These are phyloP conservation scores for Scutellaria baicalensis DNA, from an alignment of 257 asterid species.

Conservation along the genomic window DNA sequence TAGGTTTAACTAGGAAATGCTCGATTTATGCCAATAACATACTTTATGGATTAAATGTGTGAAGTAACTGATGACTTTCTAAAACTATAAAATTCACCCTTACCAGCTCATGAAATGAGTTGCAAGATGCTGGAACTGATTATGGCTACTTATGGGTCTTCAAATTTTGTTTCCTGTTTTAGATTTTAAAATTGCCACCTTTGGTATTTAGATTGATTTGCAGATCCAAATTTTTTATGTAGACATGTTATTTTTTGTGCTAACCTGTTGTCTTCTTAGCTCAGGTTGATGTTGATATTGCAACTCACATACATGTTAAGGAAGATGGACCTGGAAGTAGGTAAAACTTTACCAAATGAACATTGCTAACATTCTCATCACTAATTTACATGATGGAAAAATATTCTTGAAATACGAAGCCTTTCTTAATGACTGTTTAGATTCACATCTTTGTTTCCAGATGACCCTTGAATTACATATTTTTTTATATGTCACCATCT, in stretches of 20 bases:
- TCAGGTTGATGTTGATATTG: constrained; percentile 71
- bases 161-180: background rate
- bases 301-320: constrained; percentile 84
- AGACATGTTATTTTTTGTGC: background rate
- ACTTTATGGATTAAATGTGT: background rate
- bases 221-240: background rate
- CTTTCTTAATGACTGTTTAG: background rate
- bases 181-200: background rate
- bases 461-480: background rate
- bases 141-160: background rate
- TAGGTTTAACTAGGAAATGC: background rate
- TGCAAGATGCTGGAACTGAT: background rate
- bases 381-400: background rate
- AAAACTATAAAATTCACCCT: background rate
- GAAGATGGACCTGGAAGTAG: constrained; percentile 86
- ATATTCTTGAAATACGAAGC: background rate
- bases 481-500: constrained; percentile 16
- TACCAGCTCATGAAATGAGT: background rate
- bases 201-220: background rate
- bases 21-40: background rate
- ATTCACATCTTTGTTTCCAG: background rate
- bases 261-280: constrained; percentile 8
- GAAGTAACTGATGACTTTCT: background rate
- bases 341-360: constrained; percentile 23
- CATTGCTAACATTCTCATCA: background rate